A percentile compares a stretch with the other conserved stretches of the same genome.
Evolutionary conservation across 108 stramenopile species (phyloP).

Genomic region (Schizochytrium sp.): DNA sequence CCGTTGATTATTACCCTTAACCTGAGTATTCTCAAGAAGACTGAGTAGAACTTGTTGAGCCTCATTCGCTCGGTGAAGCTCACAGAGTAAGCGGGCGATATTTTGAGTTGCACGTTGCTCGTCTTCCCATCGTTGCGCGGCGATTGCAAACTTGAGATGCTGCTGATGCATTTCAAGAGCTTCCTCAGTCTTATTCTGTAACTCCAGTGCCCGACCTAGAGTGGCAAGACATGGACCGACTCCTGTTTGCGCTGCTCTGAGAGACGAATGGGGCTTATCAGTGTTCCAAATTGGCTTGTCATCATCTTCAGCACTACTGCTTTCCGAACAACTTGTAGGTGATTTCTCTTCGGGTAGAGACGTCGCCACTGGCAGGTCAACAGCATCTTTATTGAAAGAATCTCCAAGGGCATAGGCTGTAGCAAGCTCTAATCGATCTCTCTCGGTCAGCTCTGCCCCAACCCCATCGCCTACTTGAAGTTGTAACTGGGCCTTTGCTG

Average conservation of each 20-base stretch:
- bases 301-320: neutral
- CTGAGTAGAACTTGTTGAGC: neutral
- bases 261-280: neutral
- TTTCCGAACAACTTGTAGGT: too few species aligned
- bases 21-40: neutral
- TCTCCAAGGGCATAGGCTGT: slow-evolving; percentile 19
- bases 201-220: neutral
- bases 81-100: neutral
- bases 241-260: slow-evolving; percentile 15
- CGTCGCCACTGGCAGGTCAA: too few species aligned
- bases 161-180: slow-evolving; percentile 45
- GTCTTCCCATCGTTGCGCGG: slow-evolving; percentile 17
- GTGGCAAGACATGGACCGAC: slow-evolving; percentile 30
- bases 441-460: slow-evolving; percentile 19
- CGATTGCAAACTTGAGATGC: neutral
- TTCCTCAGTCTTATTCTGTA: neutral
- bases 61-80: neutral
- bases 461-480: neutral
- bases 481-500: slow-evolving; percentile 27
- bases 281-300: neutral
- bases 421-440: neutral
- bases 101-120: neutral
- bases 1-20: too few species aligned
- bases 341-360: too few species aligned
- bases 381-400: neutral